Percentiles rank a stretch among this genome's conserved stretches.
Conservation (phyloP, 257 asterid species). For the Hygrophila difformis region DNA sequence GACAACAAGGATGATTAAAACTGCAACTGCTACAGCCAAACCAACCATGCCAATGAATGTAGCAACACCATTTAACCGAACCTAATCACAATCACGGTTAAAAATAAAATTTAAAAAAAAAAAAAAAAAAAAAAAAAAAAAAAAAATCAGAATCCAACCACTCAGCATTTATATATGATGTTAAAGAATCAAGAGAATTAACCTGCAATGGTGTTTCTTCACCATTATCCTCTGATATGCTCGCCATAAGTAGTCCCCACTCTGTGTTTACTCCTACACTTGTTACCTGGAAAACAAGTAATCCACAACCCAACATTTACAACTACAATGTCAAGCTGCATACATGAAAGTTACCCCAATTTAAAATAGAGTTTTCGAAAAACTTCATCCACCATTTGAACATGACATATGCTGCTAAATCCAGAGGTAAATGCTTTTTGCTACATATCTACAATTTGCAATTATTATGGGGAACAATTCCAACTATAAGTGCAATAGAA, state of each 20-base stretch:
- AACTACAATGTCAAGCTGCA: constrained; percentile 1
- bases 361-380: neutral
- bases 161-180: neutral
- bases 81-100: constrained; percentile 28
- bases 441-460: too few relatives aligned
- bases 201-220: constrained; percentile 99
- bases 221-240: constrained; percentile 95
- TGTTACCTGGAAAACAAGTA: constrained; percentile 50
- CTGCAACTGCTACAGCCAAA: constrained; percentile 63
- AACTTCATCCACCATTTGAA: neutral
- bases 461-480: too few relatives aligned
- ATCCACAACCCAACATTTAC: constrained; percentile 10
- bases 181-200: constrained; percentile 10
- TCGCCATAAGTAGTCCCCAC: constrained; percentile 98
- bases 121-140: constrained; percentile 10
- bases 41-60: constrained; percentile 90
- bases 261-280: constrained; percentile 91
- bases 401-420: too few relatives aligned
- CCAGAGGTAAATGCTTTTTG: too few relatives aligned
- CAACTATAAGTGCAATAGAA: too few relatives aligned
- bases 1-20: constrained; percentile 61
- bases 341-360: constrained; percentile 1
- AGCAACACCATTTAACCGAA: constrained; percentile 89
- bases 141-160: constrained; percentile 12
- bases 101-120: too few relatives aligned